Evolutionary conservation across 352 stramenopile species (phyloP), one percentile per base, ranked within the genome.

Genomic region (Phytophthora pisi): DNA sequence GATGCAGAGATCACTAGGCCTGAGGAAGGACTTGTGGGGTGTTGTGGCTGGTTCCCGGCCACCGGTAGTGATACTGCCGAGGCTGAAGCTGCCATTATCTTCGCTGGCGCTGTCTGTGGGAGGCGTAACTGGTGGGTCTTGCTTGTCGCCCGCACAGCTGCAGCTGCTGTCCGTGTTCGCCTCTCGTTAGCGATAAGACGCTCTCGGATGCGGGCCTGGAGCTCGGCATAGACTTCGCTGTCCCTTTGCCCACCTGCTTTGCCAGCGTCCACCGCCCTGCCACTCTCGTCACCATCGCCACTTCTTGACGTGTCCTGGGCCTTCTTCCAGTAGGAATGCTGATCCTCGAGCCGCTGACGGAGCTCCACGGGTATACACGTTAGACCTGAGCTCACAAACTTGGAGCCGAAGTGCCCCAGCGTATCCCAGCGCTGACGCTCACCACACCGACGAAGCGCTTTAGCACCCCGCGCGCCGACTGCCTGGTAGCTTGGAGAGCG

Each of bases 341-440:
- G 67, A 1, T 49, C 23, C 4, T 80, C 65, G 10, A 88, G 7
- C 1, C 74, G 68, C 34, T 71, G 57, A 4, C 62, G 50, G 16
- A 89, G 54, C 1, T 47, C 57, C 4, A 51, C 45, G 16, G 77
- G 24, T 8, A 61, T 34, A 10, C 55, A 55, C 16, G 3, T 13
- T n/a, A 46, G 6, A 7, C 36, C 24, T 13, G 40, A 7, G 50
- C 15, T 4, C 18, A n/a, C 38, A n/a, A 9, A 16, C 16, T 42
- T 43, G 1, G 20, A 62, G 2, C 10, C 47, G 46, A 86, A 87
- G 30, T 86, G 72, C 0, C 34, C 50, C 1, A 77, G 74, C 7
- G 77, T 75, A 46, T 91, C 82, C 80, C 82, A 89, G 0, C 80
- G 82, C 46, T 66, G 51, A 15, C 80, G 80, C 45, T 77, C 64